Evolutionary conservation across 345 rosid genomes (phyloP).

Genomic region (Dipteronia dyeriana): DNA sequence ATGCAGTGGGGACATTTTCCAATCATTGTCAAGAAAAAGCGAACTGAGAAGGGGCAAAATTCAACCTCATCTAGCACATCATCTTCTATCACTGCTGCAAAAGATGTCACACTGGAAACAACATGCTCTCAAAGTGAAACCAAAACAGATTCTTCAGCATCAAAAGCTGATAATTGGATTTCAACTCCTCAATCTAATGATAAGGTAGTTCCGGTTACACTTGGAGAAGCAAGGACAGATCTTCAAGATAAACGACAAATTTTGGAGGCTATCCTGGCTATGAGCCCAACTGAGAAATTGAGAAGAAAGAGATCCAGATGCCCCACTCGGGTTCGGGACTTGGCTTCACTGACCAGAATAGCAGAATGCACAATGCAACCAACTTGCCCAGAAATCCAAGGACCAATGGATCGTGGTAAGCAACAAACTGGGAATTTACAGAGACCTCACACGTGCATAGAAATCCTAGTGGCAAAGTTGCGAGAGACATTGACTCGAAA

Average conservation of each 20-base stretch:
- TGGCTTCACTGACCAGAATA: conserved; percentile 43
- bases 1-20: conserved; percentile 33
- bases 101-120: conserved; percentile 16
- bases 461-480: conserved; percentile 38
- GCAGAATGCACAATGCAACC: conserved; percentile 23
- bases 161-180: conserved; percentile 22
- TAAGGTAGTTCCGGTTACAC: conserved; percentile 24
- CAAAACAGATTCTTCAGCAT: conserved; percentile 18
- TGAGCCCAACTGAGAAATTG: conserved; percentile 36
- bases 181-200: conserved; percentile 24
- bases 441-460: conserved; percentile 31
- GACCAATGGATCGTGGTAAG: conserved; percentile 22
- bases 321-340: conserved; percentile 41
- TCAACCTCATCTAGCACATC: conserved; percentile 35
- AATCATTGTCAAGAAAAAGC: conserved; percentile 41
- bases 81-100: conserved; percentile 29
- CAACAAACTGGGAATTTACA: conserved; percentile 23
- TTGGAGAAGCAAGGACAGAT: conserved; percentile 27
- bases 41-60: conserved; percentile 46
- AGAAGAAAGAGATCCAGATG: conserved; percentile 61
- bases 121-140: conserved; percentile 14
- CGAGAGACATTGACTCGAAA: conserved; percentile 40
- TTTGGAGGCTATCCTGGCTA: conserved; percentile 26
- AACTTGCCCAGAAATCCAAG: conserved; percentile 23
- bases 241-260: conserved; percentile 36